Conservation (phyloP, 768 basidiomycete genomes). For the Tylopilus vinaceipallidus region DNA sequence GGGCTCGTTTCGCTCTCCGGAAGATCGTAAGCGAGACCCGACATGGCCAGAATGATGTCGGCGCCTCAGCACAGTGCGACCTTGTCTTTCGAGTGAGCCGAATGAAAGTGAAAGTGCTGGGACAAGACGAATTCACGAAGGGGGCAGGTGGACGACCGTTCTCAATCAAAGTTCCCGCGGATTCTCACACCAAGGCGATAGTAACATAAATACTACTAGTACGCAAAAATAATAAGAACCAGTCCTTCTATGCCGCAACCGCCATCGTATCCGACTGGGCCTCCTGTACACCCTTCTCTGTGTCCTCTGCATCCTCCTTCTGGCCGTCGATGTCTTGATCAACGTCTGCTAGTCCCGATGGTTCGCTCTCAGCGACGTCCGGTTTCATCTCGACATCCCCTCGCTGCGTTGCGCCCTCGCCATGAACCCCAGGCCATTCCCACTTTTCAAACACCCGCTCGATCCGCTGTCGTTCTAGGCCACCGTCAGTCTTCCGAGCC, state of each 20-base stretch:
- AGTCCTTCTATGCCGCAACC: constrained; percentile 10
- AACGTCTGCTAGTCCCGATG: constrained; percentile 4
- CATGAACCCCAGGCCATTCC: constrained; percentile 44
- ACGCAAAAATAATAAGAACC: not conserved
- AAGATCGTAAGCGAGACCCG: constrained; percentile 29
- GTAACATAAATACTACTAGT: not conserved
- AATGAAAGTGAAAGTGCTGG: too few relatives aligned
- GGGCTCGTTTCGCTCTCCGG: constrained; percentile 18
- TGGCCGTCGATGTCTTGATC: constrained; percentile 2
- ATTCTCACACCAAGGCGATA: constrained; percentile 12
- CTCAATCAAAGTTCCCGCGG: not conserved
- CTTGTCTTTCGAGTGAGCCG: not conserved
- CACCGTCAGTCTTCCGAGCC: constrained; percentile 51
- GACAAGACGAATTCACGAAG: not conserved
- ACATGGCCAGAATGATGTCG: constrained; percentile 22
- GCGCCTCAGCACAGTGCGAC: not conserved
- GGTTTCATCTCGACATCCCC: constrained; percentile 33
- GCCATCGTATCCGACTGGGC: constrained; percentile 15
- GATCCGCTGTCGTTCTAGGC: constrained; percentile 69
- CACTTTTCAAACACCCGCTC: constrained; percentile 69
- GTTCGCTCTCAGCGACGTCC: constrained; percentile 12
- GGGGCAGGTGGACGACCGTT: not conserved
- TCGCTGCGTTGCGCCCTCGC: constrained; percentile 1
- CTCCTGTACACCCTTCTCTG: constrained; percentile 1
- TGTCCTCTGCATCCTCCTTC: constrained; percentile 8